Conservation (phyloP, 441 rosid species). For the Adansonia grandidieri region DNA sequence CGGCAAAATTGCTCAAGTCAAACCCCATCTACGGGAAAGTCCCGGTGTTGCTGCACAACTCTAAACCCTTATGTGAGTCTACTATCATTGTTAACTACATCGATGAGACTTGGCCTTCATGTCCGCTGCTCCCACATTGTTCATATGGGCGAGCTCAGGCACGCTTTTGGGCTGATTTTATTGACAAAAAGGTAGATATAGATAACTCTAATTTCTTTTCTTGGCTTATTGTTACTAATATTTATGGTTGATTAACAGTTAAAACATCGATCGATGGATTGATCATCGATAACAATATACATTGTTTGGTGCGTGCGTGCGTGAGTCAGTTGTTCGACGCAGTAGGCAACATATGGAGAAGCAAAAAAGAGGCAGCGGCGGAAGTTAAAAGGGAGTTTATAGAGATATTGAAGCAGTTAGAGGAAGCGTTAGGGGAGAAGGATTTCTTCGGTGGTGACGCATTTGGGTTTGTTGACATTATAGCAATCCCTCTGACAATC, state of each 20-base stretch:
- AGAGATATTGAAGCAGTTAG: conserved; percentile 47
- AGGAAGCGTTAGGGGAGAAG: conserved; percentile 51
- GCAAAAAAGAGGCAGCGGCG: conserved; percentile 40
- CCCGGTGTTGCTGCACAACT: conserved; percentile 54
- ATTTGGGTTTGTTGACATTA: conserved; percentile 29
- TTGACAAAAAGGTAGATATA: conserved; percentile 54
- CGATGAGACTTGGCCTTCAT: conserved; percentile 57
- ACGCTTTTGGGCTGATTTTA: conserved; percentile 59
- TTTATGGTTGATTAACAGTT: no score
- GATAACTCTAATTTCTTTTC: neutral
- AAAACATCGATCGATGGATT: no score
- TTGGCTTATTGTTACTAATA: no score
- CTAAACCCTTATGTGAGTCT: conserved; percentile 57
- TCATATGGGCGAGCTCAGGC: conserved; percentile 50
- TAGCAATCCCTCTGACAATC: conserved; percentile 37
- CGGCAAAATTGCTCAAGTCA: conserved; percentile 56
- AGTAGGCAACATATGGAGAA: conserved; percentile 32
- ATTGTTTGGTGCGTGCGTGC: conserved; percentile 32
- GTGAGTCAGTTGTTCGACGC: no score
- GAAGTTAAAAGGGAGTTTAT: conserved; percentile 40
- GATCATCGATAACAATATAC: no score
- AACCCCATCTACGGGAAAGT: conserved; percentile 59
- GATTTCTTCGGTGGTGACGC: conserved; percentile 47
- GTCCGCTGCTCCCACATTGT: conserved; percentile 52
- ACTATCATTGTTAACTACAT: conserved; percentile 48